Conservation (phyloP, 331 rosid genomes). For the Spiraea crenata region DNA sequence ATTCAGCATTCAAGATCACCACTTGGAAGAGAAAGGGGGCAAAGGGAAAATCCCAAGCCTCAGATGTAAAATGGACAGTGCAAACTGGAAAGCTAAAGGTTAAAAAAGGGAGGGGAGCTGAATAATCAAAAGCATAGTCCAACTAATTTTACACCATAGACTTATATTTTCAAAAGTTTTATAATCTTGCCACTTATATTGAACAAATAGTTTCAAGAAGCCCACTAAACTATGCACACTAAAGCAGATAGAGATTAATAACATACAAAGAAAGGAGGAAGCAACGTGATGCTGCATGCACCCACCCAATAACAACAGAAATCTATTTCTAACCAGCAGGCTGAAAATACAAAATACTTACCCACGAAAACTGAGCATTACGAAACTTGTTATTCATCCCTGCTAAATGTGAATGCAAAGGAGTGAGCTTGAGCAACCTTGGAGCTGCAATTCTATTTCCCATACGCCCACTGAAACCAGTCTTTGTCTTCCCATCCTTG, state of each 20-base stretch:
- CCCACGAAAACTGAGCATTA: constrained; percentile 98
- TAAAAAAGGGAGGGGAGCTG: not conserved
- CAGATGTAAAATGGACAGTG: not conserved
- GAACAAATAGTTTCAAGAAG: not conserved
- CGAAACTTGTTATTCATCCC: constrained; percentile 82
- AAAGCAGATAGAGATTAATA: not conserved
- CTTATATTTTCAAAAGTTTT: not conserved
- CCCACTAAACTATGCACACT: constrained; percentile 6
- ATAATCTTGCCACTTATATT: not conserved
- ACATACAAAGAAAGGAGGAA: not conserved
- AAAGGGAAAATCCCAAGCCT: not conserved
- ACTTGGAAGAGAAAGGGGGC: not conserved
- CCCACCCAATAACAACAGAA: not conserved
- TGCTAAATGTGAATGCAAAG: constrained; percentile 91
- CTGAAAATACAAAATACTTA: constrained; percentile 29
- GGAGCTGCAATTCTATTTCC: constrained; percentile 95
- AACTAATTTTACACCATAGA: not conserved
- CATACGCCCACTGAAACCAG: constrained; percentile 90
- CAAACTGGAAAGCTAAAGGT: not conserved
- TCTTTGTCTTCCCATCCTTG: constrained; percentile 81
- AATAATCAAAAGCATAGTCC: not conserved
- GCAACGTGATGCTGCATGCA: not conserved
- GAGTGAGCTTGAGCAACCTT: constrained; percentile 83
- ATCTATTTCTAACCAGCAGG: not conserved
- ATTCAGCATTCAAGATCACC: not conserved